phyloP scores from a whole-genome alignment of 257 asterid genomes.

The Primulina eburnea region DNA sequence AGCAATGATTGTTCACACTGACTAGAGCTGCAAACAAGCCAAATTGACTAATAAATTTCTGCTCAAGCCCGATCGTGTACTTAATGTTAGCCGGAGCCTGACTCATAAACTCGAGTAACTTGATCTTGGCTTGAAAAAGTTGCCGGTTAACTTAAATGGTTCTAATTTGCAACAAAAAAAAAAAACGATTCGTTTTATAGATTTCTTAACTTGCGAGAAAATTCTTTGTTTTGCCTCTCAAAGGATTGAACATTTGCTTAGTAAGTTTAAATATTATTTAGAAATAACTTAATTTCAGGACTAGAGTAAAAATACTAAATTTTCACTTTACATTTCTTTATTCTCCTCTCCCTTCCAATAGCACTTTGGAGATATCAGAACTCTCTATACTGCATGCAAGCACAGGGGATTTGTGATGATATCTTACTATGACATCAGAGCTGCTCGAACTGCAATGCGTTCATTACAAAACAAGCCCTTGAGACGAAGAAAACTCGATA shows the following conservation, averaged over 20 bases:
- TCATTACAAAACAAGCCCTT: constrained; percentile 63
- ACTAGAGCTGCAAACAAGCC: background rate
- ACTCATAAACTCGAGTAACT: background rate
- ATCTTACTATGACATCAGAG: constrained; percentile 96
- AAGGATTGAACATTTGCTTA: background rate
- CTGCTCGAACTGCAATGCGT: constrained; percentile 94
- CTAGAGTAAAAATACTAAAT: constrained; percentile 18
- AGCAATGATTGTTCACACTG: background rate
- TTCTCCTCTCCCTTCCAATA: constrained; percentile 23
- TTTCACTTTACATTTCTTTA: background rate
- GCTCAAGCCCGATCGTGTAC: no score
- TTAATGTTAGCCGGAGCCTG: background rate
- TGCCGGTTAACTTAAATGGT: background rate
- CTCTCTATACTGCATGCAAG: constrained; percentile 92
- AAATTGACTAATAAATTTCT: background rate
- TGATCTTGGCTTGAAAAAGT: background rate
- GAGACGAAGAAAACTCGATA: constrained; percentile 70
- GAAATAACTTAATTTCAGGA: background rate
- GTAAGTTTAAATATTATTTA: background rate
- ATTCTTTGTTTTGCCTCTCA: background rate
- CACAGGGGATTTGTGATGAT: constrained; percentile 99
- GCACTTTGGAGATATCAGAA: constrained; percentile 98
- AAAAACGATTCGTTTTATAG: background rate
- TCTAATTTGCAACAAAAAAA: background rate
- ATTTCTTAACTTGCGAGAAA: background rate